Percentiles rank a stretch among this genome's conserved stretches.
Conservation (phyloP, 2,329 filamentous ascomycete genomes). For the Colletotrichum sp. region DNA sequence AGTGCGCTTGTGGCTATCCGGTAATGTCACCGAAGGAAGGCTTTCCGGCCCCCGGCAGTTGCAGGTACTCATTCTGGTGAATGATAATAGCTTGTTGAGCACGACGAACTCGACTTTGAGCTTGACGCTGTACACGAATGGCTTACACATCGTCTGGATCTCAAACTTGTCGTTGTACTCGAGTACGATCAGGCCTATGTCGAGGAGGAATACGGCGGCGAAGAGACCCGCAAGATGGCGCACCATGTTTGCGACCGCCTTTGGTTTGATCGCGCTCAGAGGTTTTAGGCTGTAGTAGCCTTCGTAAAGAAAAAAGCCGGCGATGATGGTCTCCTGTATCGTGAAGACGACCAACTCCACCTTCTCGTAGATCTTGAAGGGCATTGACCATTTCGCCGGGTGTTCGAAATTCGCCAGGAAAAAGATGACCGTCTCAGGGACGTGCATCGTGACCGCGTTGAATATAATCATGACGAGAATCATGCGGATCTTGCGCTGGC, state of each 20-base stretch:
- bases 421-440: constrained; percentile 59
- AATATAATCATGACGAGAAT: constrained; percentile 63
- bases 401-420: constrained; percentile 52
- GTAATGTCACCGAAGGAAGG: background rate
- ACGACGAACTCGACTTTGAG: constrained; percentile 42
- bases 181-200: constrained; percentile 28
- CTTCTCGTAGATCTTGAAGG: constrained; percentile 50
- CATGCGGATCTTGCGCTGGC: constrained; percentile 49
- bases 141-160: constrained; percentile 26
- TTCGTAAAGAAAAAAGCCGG: constrained; percentile 58
- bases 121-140: constrained; percentile 37
- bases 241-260: constrained; percentile 28
- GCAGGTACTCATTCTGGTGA: constrained; percentile 17
- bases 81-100: constrained; percentile 31
- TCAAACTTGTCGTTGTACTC: constrained; percentile 25
- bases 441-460: constrained; percentile 57
- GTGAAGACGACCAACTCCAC: constrained; percentile 63
- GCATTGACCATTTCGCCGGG: constrained; percentile 35
- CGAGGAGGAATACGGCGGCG: constrained; percentile 39
- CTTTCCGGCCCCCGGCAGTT: constrained; percentile 10
- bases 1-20: background rate
- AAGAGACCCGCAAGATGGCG: constrained; percentile 42
- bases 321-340: constrained; percentile 60
- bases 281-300: constrained; percentile 46
- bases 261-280: constrained; percentile 1